Conservation (phyloP, 1,139 yeast species). For the Candida labiduridarum region DNA sequence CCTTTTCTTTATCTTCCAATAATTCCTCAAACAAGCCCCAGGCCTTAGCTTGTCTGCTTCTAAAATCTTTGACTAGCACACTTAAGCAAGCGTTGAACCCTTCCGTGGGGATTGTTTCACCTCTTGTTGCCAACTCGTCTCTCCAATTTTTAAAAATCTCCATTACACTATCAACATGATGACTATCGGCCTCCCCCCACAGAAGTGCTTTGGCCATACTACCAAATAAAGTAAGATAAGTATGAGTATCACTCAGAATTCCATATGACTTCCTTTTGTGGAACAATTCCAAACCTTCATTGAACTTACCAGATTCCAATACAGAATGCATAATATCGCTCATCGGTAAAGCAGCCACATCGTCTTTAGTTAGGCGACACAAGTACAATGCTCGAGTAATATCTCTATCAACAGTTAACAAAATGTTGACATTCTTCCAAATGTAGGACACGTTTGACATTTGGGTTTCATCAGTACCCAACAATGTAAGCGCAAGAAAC, state of each 20-base stretch:
- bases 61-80: constrained; percentile 36
- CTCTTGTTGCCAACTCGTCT: constrained; percentile 17
- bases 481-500: constrained; percentile 48
- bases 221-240: constrained; percentile 57
- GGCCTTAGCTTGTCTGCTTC: constrained; percentile 34
- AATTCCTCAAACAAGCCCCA: constrained; percentile 44
- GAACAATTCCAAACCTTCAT: constrained; percentile 49
- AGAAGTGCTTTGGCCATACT: constrained; percentile 51
- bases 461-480: constrained; percentile 61
- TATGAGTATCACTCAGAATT: constrained; percentile 53
- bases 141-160: constrained; percentile 24
- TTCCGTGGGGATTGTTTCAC: constrained; percentile 20
- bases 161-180: constrained; percentile 24
- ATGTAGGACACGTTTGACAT: constrained; percentile 58
- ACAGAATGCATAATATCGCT: constrained; percentile 59
- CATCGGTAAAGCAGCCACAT: constrained; percentile 60
- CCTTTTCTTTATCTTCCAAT: constrained; percentile 20
- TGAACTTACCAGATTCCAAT: constrained; percentile 41
- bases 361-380: constrained; percentile 46
- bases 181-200: constrained; percentile 36
- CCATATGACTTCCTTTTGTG: constrained; percentile 64
- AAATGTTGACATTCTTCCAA: constrained; percentile 52
- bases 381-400: constrained; percentile 55
- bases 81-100: constrained; percentile 45
- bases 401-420: constrained; percentile 49